Base-by-base conservation (phyloP, 73 alveolate genomes). In the Stentor coeruleus region DNA sequence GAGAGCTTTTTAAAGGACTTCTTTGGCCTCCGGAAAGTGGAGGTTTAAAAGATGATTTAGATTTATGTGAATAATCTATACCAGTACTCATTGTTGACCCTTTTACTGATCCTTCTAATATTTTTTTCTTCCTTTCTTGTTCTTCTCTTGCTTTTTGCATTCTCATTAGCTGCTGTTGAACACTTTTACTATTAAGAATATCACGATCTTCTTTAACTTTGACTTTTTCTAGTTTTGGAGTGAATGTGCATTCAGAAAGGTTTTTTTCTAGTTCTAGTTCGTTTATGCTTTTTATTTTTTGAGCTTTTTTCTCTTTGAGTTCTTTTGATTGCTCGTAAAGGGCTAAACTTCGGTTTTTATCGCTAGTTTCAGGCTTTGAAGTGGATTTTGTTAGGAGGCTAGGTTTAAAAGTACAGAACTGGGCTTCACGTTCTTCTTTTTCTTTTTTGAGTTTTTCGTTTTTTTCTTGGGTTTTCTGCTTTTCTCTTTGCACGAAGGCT, bases 331-430 rank as follows among this genome's bases (percentile, higher is more conserved):
- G 1, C 40, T 66, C 37, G 33, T 66, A 66, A 20, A 66, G 37
- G 36, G 79, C 79, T 20, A 26, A 20, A 28, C 40, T 20, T 1
- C 79, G 36, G 37, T 66, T 26, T 40, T 20, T 31, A 20, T 2
- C 37, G 11, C 49, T 37, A 66, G 11, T 26, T 66, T 66, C 79
- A 20, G 14, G n/a, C 37, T 66, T 66, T 20, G n/a, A 66, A 2
- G 2, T 40, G n/a, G 79, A 31, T 2, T 66, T 66, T 26, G 20
- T 66, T 37, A 20, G n/a, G 33, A 66, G n/a, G 11, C n/a, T 20
- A 20, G 79, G 79, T 31, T 66, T 66, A 66, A 66, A 66, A 20
- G 79, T 66, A 31, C 79, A 66, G n/a, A 28, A 20, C 33, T 66
- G n/a, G n/a, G 26, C n/a, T 1, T 66, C 37, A 28, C 33, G 49